These are phyloP conservation scores for Ophiostoma ulmi DNA, from an alignment of 2,329 filamentous ascomycete species.

Conservation along the genomic window DNA sequence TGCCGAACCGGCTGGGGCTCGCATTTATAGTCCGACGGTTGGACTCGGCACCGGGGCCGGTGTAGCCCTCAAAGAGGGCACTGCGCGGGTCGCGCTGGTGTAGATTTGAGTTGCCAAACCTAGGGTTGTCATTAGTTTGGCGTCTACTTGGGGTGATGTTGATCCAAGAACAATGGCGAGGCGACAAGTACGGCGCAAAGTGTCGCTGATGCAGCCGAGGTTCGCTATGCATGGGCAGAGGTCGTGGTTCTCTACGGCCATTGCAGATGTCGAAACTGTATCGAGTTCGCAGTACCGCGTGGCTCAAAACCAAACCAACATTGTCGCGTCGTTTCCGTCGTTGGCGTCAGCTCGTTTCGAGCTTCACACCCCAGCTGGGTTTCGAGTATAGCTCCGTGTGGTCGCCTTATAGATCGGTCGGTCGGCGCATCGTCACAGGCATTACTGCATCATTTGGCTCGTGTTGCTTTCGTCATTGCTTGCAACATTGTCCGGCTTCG, in stretches of 20 bases:
- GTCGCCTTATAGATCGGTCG: neutral
- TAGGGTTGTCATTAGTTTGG: constrained; percentile 32
- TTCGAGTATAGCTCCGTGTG: neutral
- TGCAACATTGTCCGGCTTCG: neutral
- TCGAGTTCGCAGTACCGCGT: neutral
- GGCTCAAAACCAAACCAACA: neutral
- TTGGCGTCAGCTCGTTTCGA: neutral
- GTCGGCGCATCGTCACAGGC: neutral
- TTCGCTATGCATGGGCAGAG: too few relatives aligned
- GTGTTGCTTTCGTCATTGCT: neutral
- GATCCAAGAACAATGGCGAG: neutral
- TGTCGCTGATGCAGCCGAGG: too few relatives aligned
- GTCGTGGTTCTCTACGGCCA: too few relatives aligned
- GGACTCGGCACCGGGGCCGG: constrained; percentile 45
- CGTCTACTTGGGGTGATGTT: neutral
- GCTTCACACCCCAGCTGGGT: neutral
- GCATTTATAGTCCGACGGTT: constrained; percentile 42
- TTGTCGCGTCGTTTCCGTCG: neutral
- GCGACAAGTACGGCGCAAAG: neutral
- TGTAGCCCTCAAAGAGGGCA: constrained; percentile 72
- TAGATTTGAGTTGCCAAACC: constrained; percentile 63
- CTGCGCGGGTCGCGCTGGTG: constrained; percentile 69
- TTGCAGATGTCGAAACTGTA: neutral
- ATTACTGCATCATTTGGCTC: neutral
- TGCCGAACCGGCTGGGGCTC: constrained; percentile 41